phyloP scores from a whole-genome alignment of 2,329 filamentous ascomycete species.

The Diaporthe capsici region DNA sequence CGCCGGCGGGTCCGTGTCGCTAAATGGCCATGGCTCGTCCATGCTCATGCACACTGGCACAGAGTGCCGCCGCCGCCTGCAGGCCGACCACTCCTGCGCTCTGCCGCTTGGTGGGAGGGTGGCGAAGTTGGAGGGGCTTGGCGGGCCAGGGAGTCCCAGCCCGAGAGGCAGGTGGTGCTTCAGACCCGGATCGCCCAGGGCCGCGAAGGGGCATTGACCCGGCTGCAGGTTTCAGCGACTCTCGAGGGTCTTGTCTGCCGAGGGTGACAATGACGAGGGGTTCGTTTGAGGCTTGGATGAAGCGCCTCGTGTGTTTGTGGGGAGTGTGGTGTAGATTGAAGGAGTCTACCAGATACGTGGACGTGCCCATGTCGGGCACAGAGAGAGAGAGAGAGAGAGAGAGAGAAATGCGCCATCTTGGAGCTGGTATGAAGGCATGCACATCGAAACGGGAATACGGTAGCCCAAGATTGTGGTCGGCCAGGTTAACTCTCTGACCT shows the following conservation, averaged over 20 bases:
- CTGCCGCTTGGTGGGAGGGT: slow-evolving; percentile 36
- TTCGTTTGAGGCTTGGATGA: slow-evolving; percentile 35
- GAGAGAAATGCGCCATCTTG: slow-evolving; percentile 8
- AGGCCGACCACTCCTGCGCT: slow-evolving; percentile 35
- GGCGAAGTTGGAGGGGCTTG: slow-evolving; percentile 40
- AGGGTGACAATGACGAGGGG: slow-evolving; percentile 4
- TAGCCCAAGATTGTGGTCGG: slow-evolving; percentile 12
- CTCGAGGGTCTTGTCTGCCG: slow-evolving; percentile 29
- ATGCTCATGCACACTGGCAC: slow-evolving; percentile 34
- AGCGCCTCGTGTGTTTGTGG: slow-evolving; percentile 30
- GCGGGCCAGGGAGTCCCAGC: slow-evolving; percentile 35
- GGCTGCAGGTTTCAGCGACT: slow-evolving; percentile 37
- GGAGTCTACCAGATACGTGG: not conserved
- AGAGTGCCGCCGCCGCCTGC: slow-evolving; percentile 28
- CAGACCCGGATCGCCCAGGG: slow-evolving; percentile 24
- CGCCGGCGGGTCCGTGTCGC: slow-evolving; percentile 38
- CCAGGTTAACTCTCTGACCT: not conserved
- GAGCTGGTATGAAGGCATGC: not conserved
- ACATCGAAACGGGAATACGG: not conserved
- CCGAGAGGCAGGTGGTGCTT: slow-evolving; percentile 37
- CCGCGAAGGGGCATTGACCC: slow-evolving; percentile 37
- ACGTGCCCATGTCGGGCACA: not conserved
- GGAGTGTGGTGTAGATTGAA: slow-evolving; percentile 15
- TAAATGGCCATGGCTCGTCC: slow-evolving; percentile 30
- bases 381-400: too few species aligned